Evolutionary conservation across 2,329 filamentous ascomycete species (phyloP), one percentile per base, ranked within the genome.

Genomic region (Pleoardoris graminearum): DNA sequence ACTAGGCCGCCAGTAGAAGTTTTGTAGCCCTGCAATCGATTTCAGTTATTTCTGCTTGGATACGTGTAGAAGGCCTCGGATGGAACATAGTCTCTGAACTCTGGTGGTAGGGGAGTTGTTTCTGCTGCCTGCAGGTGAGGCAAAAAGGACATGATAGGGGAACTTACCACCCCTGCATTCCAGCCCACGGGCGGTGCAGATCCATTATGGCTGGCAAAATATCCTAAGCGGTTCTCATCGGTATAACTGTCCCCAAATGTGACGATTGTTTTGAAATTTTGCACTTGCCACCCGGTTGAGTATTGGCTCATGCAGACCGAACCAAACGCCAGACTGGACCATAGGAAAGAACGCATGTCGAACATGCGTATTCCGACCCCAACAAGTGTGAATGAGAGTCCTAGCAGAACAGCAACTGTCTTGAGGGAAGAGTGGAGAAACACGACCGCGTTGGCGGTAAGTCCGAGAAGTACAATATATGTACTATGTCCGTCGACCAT

Each of bases 211-310:
- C 63, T 72, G 51, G 76, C 73, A 65, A 91, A 87, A 66, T 89
- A 91, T 8, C 66, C 65, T 8, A 89, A 68, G 8, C 89, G 82
- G 11, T 81, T 83, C 62, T 91, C 86, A 65, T 92, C 89, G 0
- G 87, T 90, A 65, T 88, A 91, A 71, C 86, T 90, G 70, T 91
- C 87, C 11, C 88, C 88, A 66, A 91, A 91, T 0, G 85, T 80
- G 33, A 90, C 81, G 32, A 90, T 69, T 44, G 83, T 86, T 23
- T 83, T 79, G 66, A 90, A 85, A 32, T 77, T 75, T 27, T 73
- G 71, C 35, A 79, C 57, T 35, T 66, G 62, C 77, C 76, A 77
- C 39, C 50, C 57, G 5, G 54, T 50, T 11, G 55, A 53, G 11
- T 55, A 44, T 4, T 55, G 42, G 0, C 54, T 53, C 8, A 60